These are phyloP conservation scores for Wickerhamiella kurtzmanii DNA, from an alignment of 805 yeast genomes.

Conservation along the genomic window DNA sequence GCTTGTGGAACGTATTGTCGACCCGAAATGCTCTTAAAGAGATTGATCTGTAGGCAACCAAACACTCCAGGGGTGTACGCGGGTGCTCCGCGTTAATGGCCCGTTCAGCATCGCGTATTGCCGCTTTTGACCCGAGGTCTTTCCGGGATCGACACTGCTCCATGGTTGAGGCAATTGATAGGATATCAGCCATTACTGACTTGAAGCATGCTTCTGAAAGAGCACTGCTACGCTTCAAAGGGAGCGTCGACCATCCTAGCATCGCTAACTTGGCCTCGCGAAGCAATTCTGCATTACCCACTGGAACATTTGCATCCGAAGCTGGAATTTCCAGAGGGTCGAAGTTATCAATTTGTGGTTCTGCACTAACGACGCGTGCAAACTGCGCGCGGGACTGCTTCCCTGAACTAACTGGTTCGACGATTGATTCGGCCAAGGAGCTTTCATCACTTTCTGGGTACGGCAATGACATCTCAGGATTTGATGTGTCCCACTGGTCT, in stretches of 20 bases:
- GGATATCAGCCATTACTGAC: neutral
- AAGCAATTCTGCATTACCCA: conserved; percentile 7
- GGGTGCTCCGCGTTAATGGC: neutral
- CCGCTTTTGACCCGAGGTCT: too few species aligned
- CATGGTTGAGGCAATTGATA: neutral
- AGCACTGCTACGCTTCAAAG: neutral
- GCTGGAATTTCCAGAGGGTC: neutral
- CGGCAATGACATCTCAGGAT: neutral
- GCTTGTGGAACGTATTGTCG: too few species aligned
- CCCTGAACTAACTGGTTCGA: too few species aligned
- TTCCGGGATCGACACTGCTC: neutral
- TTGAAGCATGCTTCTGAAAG: neutral
- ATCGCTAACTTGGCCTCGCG: conserved; percentile 12
- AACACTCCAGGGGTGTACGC: neutral
- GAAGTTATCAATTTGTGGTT: too few species aligned
- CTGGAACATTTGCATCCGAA: too few species aligned
- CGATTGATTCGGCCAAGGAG: neutral
- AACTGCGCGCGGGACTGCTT: too few species aligned
- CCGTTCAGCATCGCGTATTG: neutral
- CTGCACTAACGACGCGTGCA: too few species aligned
- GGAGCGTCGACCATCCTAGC: conserved; percentile 10
- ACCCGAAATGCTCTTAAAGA: too few species aligned
- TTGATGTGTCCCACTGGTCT: neutral
- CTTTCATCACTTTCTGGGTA: neutral
- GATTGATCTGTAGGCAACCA: neutral